Base-by-base conservation (phyloP, 1,139 yeast genomes). In the Yamadazyma songkhlaensis region DNA sequence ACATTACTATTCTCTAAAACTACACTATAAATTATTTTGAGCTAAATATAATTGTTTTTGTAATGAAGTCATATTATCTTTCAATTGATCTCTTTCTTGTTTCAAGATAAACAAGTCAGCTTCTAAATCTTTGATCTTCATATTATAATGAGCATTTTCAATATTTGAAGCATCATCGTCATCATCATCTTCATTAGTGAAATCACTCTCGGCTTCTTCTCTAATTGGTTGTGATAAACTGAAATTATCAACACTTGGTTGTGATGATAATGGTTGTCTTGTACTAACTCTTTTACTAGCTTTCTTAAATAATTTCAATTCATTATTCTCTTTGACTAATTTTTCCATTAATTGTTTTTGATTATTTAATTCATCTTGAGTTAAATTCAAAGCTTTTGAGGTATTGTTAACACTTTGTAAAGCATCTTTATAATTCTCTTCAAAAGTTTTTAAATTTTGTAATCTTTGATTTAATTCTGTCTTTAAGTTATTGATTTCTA, bases 41-140 rank as follows among this genome's bases (percentile, higher is more conserved):
- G 40, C 33, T 27, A 37, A 37, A 44, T 69, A 71, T 43, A 79
- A 61, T 51, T 77, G 77, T 57, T 81, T 82, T 57, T 81, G 82
- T 54, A 82, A 63, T 1, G 67, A 51, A 23, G 79, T 59, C n/a
- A 81, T 76, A 43, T 72, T 79, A 25, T 81, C 82, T 51, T 84
- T 83, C 57, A 86, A 66, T 50, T 81, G 85, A 54, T 88, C 94
- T 48, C 95, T 76, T 60, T 88, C 96, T 60, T 87, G 92, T 50
- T 81, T 82, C 51, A 84, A 72, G 44, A 88, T 84, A 50, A 76
- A 84, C 51, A 88, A 67, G 55, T 87, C 95, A 2, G 96, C 95
- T 51, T 87, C 86, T 51, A 88, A 67, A 51, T 88, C 96, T 51
- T 85, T 81, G 32, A 88, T 73, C 59, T 83, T 86, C 67, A 87